Evolutionary conservation across 169 alveolate species (phyloP), one percentile per base, ranked within the genome.

Genomic region (Eimeria zaria): DNA sequence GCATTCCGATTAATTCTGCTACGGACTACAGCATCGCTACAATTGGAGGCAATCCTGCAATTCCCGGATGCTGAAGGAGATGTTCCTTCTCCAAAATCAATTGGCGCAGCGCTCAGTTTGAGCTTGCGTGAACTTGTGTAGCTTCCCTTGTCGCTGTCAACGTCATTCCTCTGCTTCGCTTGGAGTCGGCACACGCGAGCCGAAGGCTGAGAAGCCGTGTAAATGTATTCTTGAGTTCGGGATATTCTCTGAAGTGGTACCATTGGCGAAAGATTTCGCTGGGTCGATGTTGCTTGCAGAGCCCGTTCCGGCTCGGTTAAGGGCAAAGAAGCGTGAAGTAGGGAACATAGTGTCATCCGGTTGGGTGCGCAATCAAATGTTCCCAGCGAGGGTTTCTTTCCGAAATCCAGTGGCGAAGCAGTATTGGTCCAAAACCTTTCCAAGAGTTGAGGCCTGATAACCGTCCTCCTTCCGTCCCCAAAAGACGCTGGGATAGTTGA

Each of bases 301-400:
- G 71, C 76, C 73, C 55, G 53, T 55, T 33, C 16, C 14, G 74
- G 27, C 64, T 83, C 58, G 11, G 16, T 33, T 36, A 41, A 24
- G 30, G 76, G 46, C 69, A 53, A 83, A 58, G 91, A 36, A 55
- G 76, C 36, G 91, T 55, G 48, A 36, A 55, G 76, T 33, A 83
- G 55, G n/a, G 91, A 83, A 27, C 39, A 55, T 22, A 83, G 39
- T 36, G 74, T 55, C 71, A 60, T 55, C 53, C 91, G 91, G 58
- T 20, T 53, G 7, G 67, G 91, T 14, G 48, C 73, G n/a, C 91
- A 53, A 69, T 53, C 73, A 20, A 83, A 55, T 51, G 74, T n/a
- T n/a, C 76, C 76, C 33, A 60, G 53, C 9, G 53, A 14, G 5
- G 33, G 0, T 16, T 22, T 36, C 11, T 55, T 83, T 55, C 53